phyloP scores from a whole-genome alignment of 495 filamentous ascomycete species.

The Gamarada debralockiae region DNA sequence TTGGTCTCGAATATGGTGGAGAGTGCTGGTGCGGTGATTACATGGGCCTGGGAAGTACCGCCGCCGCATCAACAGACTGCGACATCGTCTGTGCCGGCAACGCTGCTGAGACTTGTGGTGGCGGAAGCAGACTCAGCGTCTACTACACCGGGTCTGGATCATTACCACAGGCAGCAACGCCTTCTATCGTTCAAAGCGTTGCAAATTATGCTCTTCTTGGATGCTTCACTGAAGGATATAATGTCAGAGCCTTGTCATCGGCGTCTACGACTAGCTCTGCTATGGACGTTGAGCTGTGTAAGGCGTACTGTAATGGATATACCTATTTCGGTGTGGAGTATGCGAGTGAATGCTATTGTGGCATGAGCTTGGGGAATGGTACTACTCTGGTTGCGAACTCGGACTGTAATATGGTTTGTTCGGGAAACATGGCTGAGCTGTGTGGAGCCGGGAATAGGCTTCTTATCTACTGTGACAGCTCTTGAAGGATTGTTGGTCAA shows the following conservation, averaged over 20 bases:
- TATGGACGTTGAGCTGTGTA: conserved; percentile 48
- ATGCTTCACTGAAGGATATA: conserved; percentile 33
- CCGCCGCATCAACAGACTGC: not conserved
- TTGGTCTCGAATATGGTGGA: too few relatives aligned
- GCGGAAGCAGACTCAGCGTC: conserved; percentile 46
- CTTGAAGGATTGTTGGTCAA: too few relatives aligned
- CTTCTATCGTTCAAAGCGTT: conserved; percentile 8
- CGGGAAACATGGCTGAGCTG: not conserved
- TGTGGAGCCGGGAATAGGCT: not conserved
- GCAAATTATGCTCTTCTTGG: conserved; percentile 8
- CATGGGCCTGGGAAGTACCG: not conserved
- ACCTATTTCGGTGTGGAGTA: conserved; percentile 46
- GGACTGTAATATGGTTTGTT: not conserved
- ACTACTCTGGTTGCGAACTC: not conserved
- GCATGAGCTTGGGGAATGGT: not conserved
- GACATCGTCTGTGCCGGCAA: conserved; percentile 31
- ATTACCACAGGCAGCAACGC: conserved; percentile 9
- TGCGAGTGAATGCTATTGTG: conserved; percentile 38
- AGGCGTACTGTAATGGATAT: conserved; percentile 41
- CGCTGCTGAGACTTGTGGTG: conserved; percentile 41
- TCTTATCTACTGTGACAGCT: too few relatives aligned
- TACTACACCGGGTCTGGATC: conserved; percentile 61
- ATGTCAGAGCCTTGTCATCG: conserved; percentile 23
- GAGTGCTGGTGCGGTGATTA: conserved; percentile 1
- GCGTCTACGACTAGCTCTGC: conserved; percentile 37